phyloP scores from a whole-genome alignment of 2,329 filamentous ascomycete species.

The Colletotrichum viniferum region DNA sequence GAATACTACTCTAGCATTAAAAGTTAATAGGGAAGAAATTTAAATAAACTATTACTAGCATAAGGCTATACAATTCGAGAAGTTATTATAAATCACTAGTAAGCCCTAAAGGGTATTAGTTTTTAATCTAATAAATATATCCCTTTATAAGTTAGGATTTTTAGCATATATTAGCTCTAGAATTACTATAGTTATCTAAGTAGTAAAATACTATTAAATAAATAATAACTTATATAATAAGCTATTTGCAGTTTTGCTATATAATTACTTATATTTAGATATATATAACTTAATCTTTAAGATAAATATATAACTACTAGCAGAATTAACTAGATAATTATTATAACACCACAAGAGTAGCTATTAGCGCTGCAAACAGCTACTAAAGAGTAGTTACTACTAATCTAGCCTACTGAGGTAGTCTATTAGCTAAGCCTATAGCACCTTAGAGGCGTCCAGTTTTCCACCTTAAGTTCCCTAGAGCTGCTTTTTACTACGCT shows the following conservation, averaged over 20 bases:
- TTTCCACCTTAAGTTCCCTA: background rate
- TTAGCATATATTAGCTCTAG: background rate
- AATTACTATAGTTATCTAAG: background rate
- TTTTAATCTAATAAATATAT: background rate
- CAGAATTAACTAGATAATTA: background rate
- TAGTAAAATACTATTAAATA: background rate
- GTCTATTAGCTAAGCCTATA: no score
- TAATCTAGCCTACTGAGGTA: rapidly evolving
- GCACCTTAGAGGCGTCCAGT: rapidly evolving
- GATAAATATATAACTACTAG: no score
- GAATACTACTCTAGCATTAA: background rate
- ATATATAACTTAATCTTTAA: no score
- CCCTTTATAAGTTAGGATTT: background rate
- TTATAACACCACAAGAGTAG: background rate
- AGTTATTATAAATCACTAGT: background rate
- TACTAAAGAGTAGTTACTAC: background rate
- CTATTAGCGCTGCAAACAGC: background rate
- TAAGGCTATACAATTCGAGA: background rate
- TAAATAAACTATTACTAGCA: background rate
- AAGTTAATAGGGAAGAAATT: background rate
- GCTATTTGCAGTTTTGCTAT: no score
- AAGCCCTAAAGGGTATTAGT: background rate
- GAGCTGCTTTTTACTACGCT: background rate
- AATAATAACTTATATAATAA: no score
- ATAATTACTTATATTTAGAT: no score